phyloP scores from a whole-genome alignment of 768 basidiomycete genomes.

The Lanmaoa rubissima region DNA sequence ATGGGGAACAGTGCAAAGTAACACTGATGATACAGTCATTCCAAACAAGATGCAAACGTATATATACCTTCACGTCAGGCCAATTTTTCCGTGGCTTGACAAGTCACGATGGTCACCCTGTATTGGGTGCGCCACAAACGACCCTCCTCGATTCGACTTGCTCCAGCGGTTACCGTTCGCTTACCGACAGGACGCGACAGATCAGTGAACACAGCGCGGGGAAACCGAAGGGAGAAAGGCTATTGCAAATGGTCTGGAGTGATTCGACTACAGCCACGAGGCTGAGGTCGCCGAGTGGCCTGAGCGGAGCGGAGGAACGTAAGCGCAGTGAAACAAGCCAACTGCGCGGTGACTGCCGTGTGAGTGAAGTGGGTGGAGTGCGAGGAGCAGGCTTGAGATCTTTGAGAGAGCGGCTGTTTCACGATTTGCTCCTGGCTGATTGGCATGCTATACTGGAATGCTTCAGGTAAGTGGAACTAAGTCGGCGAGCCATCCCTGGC shows the following conservation, averaged over 20 bases:
- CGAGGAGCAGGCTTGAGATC: background rate
- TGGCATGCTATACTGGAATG: conserved; percentile 6
- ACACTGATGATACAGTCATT: background rate
- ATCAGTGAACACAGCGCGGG: conserved; percentile 5
- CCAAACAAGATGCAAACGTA: background rate
- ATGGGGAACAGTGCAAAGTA: background rate
- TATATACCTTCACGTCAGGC: conserved; percentile 17
- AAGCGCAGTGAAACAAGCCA: background rate
- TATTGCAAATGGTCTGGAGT: background rate
- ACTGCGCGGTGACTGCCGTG: background rate
- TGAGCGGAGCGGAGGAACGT: conserved; percentile 8
- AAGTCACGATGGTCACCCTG: background rate
- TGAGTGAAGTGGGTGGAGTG: conserved; percentile 3
- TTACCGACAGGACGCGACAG: background rate
- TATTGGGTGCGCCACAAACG: background rate
- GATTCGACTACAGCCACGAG: conserved; percentile 12
- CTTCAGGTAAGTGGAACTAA: conserved; percentile 3
- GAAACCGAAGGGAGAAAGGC: conserved; percentile 6
- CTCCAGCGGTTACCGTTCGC: no score
- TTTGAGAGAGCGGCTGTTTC: background rate
- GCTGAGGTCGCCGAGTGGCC: conserved; percentile 8
- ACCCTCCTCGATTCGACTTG: no score
- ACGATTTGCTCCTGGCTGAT: conserved; percentile 2
- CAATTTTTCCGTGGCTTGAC: background rate
- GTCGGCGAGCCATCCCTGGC: conserved; percentile 12